Base-by-base conservation (phyloP, 2,329 filamentous ascomycete species). In the Clonostachys byssicola region DNA sequence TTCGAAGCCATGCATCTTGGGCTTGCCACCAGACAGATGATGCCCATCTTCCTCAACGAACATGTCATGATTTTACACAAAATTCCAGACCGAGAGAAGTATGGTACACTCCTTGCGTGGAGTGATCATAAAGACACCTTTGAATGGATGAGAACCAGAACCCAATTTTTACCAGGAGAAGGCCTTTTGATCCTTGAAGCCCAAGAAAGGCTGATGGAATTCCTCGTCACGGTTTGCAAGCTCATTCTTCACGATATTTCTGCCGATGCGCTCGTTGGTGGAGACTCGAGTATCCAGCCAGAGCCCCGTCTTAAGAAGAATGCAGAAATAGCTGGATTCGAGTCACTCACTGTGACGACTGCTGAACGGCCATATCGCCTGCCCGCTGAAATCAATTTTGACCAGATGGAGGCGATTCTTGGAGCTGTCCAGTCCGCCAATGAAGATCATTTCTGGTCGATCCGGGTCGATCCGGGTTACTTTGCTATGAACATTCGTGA, bases 381-480 rank as follows among this genome's bases (percentile, higher is more conserved):
- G 1, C 79, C 80, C 1, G 62, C 66, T 1, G 52, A 57, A 3
- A 56, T 81, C 0, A 69, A 83, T 51, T 58, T 82, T 2, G 51
- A 43, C 1, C 65, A 68, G 1, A 60, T 84, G 1, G 61, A 68
- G 38, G 56, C 60, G 2, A 53, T 83, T 5, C 60, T 80, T 1
- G 56, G 55, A 3, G 73, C 74, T 1, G 70, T 65, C 49, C 54
- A 54, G 1, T 55, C 63, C 0, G 65, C 66, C 5, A 69, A 71
- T 1, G 71, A 79, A 47, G 79, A 84, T 56, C 76, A 83, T 52
- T 40, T 82, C 0, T 78, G 71, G 71, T 54, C 68, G 0, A 60
- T 85, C 4, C 69, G 80, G 8, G 80, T 85, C 53, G 81, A 85
- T 54, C 80, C 80, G 0, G 61, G 61, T 1, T 83, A 82, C 59